Conservation (phyloP, 441 rosid genomes). For the Croton laevigatus region DNA sequence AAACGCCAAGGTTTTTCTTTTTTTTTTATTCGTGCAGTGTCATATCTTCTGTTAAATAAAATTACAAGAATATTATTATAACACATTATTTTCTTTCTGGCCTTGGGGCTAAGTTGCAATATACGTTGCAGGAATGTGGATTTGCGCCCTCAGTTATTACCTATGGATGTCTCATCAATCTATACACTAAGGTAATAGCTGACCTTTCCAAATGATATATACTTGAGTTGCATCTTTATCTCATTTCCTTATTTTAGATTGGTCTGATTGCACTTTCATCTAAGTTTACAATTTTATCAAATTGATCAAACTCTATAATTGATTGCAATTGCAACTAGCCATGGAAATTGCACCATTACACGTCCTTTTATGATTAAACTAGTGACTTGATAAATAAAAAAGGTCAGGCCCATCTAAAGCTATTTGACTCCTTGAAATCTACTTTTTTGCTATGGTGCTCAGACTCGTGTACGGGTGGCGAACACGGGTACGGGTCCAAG, state of each 20-base stretch:
- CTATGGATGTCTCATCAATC: constrained; percentile 89
- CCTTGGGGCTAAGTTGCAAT: constrained; percentile 8
- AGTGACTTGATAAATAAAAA: background rate
- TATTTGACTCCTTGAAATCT: too few species aligned
- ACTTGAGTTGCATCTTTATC: background rate
- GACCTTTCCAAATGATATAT: background rate
- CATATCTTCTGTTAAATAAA: background rate
- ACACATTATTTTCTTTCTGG: background rate
- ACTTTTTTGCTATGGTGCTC: too few species aligned
- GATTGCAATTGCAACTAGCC: background rate
- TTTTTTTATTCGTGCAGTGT: background rate
- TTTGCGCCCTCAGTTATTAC: constrained; percentile 80
- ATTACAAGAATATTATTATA: background rate
- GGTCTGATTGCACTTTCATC: background rate
- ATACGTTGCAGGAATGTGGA: constrained; percentile 74
- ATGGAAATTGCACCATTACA: background rate
- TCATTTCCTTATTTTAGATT: too few species aligned
- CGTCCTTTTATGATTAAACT: background rate
- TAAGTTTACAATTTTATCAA: background rate
- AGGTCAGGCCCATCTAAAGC: background rate
- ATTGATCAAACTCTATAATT: background rate
- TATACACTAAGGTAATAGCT: constrained; percentile 66
- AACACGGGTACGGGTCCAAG: too few species aligned
- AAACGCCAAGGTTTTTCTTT: background rate
- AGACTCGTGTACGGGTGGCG: too few species aligned